These are phyloP conservation scores for Amanita jacksonii DNA, from an alignment of 768 basidiomycete genomes.

Conservation along the genomic window DNA sequence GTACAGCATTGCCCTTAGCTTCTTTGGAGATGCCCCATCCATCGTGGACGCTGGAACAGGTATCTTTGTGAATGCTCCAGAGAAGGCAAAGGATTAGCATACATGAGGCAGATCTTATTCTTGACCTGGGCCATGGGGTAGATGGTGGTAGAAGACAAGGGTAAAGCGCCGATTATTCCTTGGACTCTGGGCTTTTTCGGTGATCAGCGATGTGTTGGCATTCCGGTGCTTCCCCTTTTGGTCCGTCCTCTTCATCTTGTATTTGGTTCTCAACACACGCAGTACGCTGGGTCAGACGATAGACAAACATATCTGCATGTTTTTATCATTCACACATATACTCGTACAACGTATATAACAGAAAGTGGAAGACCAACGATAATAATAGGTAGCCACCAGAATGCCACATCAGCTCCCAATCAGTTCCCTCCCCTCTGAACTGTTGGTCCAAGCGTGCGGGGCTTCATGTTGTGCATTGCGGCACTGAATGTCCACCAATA, in stretches of 20 bases:
- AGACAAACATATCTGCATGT: too few relatives aligned
- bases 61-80: background rate
- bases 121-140: constrained; percentile 35
- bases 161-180: too few relatives aligned
- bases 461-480: constrained; percentile 90
- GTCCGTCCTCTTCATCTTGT: too few relatives aligned
- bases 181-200: too few relatives aligned
- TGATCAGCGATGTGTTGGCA: too few relatives aligned
- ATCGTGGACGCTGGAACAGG: constrained; percentile 69
- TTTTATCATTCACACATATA: too few relatives aligned
- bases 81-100: constrained; percentile 18
- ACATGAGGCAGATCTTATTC: constrained; percentile 92
- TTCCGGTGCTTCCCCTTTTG: too few relatives aligned
- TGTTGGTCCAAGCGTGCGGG: constrained; percentile 99
- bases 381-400: background rate
- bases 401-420: constrained; percentile 78
- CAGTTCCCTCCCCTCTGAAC: constrained; percentile 59
- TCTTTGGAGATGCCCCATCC: constrained; percentile 82
- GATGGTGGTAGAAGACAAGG: constrained; percentile 2
- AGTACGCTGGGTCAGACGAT: too few relatives aligned
- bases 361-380: too few relatives aligned
- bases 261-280: too few relatives aligned
- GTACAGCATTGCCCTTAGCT: constrained; percentile 81
- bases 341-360: too few relatives aligned
- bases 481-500: constrained; percentile 17